These are phyloP conservation scores for Hypoxylon sp. DNA, from an alignment of 2,329 filamentous ascomycete species.

Conservation along the genomic window DNA sequence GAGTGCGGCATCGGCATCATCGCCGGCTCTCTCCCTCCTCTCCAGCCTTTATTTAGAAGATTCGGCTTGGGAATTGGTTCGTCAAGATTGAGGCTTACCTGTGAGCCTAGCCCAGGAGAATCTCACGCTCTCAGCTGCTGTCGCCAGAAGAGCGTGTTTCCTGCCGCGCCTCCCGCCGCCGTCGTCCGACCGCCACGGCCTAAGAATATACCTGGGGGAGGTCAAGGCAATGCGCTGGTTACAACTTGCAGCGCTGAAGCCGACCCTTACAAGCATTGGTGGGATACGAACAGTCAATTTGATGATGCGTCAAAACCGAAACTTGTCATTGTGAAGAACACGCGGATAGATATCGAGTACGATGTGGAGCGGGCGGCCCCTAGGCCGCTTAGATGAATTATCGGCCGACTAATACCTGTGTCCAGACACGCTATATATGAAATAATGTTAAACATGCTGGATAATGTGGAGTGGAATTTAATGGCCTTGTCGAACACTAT, in stretches of 20 bases:
- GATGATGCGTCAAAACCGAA: conserved; percentile 34
- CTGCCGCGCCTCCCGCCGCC: not conserved
- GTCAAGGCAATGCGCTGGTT: conserved; percentile 13
- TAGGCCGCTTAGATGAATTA: not conserved
- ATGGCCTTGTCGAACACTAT: not conserved
- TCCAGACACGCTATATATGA: not conserved
- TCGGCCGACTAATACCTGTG: not conserved
- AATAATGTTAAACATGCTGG: not conserved
- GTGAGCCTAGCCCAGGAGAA: not conserved
- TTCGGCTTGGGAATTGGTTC: conserved; percentile 15
- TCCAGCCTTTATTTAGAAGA: conserved; percentile 50
- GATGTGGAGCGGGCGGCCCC: not conserved
- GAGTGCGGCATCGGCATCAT: conserved; percentile 54
- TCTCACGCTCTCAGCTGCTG: not conserved
- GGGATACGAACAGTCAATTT: not conserved
- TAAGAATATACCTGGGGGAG: not conserved
- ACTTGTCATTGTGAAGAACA: conserved; percentile 46
- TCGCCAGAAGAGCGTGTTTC: not conserved
- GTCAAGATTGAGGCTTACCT: not conserved
- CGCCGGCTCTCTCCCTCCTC: conserved; percentile 52
- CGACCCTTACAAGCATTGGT: not conserved
- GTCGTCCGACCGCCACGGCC: conserved; percentile 10
- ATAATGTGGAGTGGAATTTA: not conserved
- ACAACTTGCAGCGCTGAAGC: conserved; percentile 30
- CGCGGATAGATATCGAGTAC: conserved; percentile 42